Evolutionary conservation across 805 yeast genomes (phyloP), one percentile per base, ranked within the genome.

Genomic region (Wickerhamiella dianesei): DNA sequence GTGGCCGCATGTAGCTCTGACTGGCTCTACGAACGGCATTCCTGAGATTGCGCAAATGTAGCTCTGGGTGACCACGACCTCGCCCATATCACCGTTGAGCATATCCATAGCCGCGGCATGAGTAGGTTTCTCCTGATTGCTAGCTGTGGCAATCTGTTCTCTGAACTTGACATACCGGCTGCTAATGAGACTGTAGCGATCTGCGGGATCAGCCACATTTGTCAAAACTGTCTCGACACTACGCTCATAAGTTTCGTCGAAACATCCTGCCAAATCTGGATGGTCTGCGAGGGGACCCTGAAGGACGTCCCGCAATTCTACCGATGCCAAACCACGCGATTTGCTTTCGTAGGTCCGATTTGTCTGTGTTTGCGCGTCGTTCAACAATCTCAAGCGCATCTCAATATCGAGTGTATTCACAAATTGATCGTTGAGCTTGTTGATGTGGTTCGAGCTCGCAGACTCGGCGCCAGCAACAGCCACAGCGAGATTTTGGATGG

Each of bases 1-100:
- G 22, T 54, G 57, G 1, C 52, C 50, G 19, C 57, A 54, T 1
- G 36, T n/a, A 0, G 53, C 48, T 13, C 48, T 14, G 8, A 54
- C 55, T 1, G 57, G 56, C 14, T 53, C 41, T 18, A 49, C 49
- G 9, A 53, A 37, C 3, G 21, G 19, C 16, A 19, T 16, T n/a
- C 41, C 4, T 9, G 55, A 35, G 14, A 54, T 19, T 3, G 48
- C 51, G 35, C 57, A 54, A 2, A 44, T 18, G 13, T 49, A 52
- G 9, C 43, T 35, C n/a, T 45, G 49, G 5, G 35, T 51, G 6
- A 45, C 44, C 8, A 16, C 25, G 4, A 40, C 39, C 3, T 44
- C 44, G 19, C 46, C 51, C n/a, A 21, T 43, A 8, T 54, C 56
- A n/a, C n/a, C n/a, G n/a, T n/a, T n/a, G n/a, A n/a, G n/a, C n/a